These are phyloP conservation scores for Trichoderma guizhouense DNA, from an alignment of 2,329 filamentous ascomycete species.

Conservation along the genomic window DNA sequence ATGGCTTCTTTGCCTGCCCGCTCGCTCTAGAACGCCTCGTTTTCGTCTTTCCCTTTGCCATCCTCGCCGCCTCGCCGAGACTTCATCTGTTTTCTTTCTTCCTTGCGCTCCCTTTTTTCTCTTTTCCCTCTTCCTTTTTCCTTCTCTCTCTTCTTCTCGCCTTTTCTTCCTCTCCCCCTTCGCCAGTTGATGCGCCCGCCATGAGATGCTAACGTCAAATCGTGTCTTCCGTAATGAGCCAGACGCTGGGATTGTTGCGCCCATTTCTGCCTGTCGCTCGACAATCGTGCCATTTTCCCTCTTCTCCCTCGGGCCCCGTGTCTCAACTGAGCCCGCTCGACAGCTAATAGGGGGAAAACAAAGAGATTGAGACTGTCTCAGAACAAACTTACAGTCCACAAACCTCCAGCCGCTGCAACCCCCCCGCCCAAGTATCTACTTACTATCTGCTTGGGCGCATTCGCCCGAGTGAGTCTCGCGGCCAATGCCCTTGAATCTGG, in stretches of 20 bases:
- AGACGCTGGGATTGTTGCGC: slow-evolving; percentile 1
- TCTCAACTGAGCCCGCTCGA: background rate
- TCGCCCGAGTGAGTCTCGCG: slow-evolving; percentile 17
- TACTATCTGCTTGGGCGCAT: background rate
- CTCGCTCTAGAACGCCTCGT: slow-evolving; percentile 10
- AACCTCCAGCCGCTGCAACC: background rate
- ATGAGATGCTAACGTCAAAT: background rate
- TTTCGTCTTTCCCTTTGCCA: background rate
- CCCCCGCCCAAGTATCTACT: background rate
- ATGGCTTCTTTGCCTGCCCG: slow-evolving; percentile 5
- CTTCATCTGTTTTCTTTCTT: background rate
- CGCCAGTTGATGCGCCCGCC: background rate
- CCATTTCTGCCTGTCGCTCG: background rate
- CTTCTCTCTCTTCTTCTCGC: background rate
- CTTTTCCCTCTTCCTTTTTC: background rate
- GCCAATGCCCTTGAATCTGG: slow-evolving; percentile 32
- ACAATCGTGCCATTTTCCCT: background rate
- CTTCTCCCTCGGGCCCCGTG: background rate
- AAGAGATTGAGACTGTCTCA: background rate
- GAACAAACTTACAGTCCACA: background rate
- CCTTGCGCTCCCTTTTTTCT: background rate
- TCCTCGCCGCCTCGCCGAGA: background rate
- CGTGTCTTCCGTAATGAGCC: slow-evolving; percentile 5
- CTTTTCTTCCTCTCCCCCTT: background rate
- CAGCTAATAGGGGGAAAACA: background rate